Base-by-base conservation (phyloP, 129 eudicot genomes). In the Scalesia atractyloides region DNA sequence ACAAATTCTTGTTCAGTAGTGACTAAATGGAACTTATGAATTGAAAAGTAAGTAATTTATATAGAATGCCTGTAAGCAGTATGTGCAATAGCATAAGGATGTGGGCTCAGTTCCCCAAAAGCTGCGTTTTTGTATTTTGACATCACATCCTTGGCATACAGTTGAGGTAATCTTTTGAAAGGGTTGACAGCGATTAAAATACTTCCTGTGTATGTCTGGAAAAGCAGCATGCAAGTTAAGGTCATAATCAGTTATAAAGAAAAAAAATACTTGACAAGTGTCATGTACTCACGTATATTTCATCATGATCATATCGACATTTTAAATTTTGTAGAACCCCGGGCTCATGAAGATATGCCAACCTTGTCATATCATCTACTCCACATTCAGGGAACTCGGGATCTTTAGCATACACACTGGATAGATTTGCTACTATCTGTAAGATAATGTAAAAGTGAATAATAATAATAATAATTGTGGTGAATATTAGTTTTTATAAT, bases 151-250 rank as follows among this genome's bases (percentile, higher is more conserved):
- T 74, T 66, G 53, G 69, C 73, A 81, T 94, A 94, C 54, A 87
- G 64, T 59, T 90, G 85, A 66, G 98, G 96, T 68, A 94, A 69
- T 80, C 87, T 78, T 78, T 84, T 82, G 70, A 94, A 94, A 50
- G 98, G 98, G 78, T 94, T 94, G 65, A 94, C 96, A 22, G 98
- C 97, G 62, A 94, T 94, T 79, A 94, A 80, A 68, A 94, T 90
- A 72, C 80, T 94, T 54, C 98, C 98, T 8, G 98, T 94, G 80
- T 94, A 94, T 12, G 98, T 90, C 97, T 93, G 84, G 43, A 79
- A 76, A 70, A 79, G 69, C 68, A 79, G 61, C 50, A 79, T 19
- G 50, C 61, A 57, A 17, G 62, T 66, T 68, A 66, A 57, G 41
- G 46, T 57, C 24, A 73, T 65, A 5, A 64, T 34, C 59, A 7